Evolutionary conservation across 352 stramenopile genomes (phyloP).

Genomic region (Phytophthora foliorum): DNA sequence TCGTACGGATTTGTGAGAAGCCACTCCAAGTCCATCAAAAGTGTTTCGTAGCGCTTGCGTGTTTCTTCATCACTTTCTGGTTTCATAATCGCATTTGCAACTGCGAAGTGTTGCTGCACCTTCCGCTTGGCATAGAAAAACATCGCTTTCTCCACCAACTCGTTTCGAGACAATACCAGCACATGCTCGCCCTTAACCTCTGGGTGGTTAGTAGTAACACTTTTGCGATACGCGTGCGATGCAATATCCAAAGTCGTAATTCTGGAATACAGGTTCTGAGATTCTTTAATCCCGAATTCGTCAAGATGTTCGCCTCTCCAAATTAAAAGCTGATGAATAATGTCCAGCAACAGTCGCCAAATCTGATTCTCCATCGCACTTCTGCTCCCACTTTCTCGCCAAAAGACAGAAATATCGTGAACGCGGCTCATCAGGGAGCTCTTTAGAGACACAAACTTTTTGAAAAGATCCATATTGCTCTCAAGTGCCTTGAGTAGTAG

Average conservation of each 20-base stretch:
- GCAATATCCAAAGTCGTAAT: conserved; percentile 59
- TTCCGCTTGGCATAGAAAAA: conserved; percentile 74
- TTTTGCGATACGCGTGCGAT: conserved; percentile 53
- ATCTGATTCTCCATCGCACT: conserved; percentile 69
- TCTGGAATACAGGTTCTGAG: conserved; percentile 65
- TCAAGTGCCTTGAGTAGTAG: conserved; percentile 49
- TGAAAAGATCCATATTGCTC: conserved; percentile 41
- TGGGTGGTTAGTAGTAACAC: background rate
- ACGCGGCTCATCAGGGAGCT: conserved; percentile 48
- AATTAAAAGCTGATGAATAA: conserved; percentile 62
- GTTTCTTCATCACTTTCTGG: conserved; percentile 21
- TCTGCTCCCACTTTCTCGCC: conserved; percentile 49
- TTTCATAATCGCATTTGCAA: conserved; percentile 54
- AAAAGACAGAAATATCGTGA: conserved; percentile 59
- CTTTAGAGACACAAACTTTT: conserved; percentile 54
- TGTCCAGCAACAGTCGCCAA: conserved; percentile 56
- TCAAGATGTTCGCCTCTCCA: conserved; percentile 62
- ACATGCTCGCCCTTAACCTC: conserved; percentile 35
- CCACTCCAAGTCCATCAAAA: conserved; percentile 58
- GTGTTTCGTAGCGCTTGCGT: conserved; percentile 46
- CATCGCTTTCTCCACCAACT: conserved; percentile 71
- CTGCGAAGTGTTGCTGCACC: conserved; percentile 70
- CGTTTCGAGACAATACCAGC: conserved; percentile 64
- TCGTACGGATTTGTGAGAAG: conserved; percentile 72
- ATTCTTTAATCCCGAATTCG: conserved; percentile 52